Evolutionary conservation across 495 filamentous ascomycete genomes (phyloP).

Genomic region (Penicillium fimorum): DNA sequence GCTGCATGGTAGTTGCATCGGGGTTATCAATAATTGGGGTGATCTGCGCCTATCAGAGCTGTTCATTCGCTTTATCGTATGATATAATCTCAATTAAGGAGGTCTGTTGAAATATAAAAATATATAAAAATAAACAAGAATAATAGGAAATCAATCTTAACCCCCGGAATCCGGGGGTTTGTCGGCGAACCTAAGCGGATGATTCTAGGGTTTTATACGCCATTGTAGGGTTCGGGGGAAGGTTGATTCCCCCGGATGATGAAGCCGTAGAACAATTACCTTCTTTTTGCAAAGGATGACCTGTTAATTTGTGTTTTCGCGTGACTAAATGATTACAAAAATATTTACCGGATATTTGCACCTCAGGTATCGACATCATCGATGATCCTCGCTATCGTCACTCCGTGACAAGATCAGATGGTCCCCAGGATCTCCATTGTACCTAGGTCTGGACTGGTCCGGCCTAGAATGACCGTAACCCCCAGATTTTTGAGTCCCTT

Average conservation of each 20-base stretch:
- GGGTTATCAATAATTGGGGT: slow-evolving; percentile 21
- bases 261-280: slow-evolving; percentile 1
- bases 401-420: slow-evolving; percentile 9
- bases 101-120: neutral
- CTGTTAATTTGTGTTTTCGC: slow-evolving; percentile 14
- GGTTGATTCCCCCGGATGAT: neutral
- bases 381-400: slow-evolving; percentile 28
- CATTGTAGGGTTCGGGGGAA: neutral
- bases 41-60: slow-evolving; percentile 28
- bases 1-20: slow-evolving; percentile 23
- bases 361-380: slow-evolving; percentile 31
- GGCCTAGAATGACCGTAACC: neutral
- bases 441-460: slow-evolving; percentile 7
- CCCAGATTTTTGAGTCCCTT: neutral
- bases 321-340: slow-evolving; percentile 28
- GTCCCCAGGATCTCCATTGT: neutral
- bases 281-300: slow-evolving; percentile 15
- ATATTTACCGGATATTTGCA: slow-evolving; percentile 3
- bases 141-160: neutral
- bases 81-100: neutral
- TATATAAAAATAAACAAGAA: neutral
- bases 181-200: slow-evolving; percentile 14
- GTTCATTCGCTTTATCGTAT: slow-evolving; percentile 4
- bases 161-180: slow-evolving; percentile 13
- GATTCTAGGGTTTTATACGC: neutral